Base-by-base conservation (phyloP, 192 early-diverging fungal genomes). In the Coemansia sp. region DNA sequence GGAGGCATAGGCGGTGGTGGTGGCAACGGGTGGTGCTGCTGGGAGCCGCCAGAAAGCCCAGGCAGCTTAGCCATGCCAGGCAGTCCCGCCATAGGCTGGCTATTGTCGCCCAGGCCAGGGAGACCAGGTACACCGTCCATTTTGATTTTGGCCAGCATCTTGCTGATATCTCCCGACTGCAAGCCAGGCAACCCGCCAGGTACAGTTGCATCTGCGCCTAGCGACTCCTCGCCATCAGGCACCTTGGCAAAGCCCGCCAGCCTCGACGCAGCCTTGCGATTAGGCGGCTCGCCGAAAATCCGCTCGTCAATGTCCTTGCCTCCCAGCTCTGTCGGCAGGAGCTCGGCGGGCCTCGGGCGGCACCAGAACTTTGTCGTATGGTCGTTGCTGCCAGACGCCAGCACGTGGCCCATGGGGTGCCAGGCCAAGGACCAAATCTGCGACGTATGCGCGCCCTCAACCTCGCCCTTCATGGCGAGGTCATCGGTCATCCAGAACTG, bases 361-460 rank as follows among this genome's bases (percentile, higher is more conserved):
- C 93, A 91, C 96, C 96, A 99, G 70, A 98, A 97, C 24, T 93
- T 88, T 11, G 96, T 98, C 0, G 95, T 92, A 62, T 96, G 93
- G 72, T 99, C 98, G 65, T 98, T 99, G 18, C 93, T 95, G 29
- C 95, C 95, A 0, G 94, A 91, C 0, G 93, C 94, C 22, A 99
- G 81, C 7, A 98, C 87, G 72, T 99, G 98, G 7, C 98, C 98
- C 58, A 93, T 78, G 9, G 98, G 98, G 78, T 99, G 96, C 93
- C 94, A 99, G 65, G 96, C 96, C 15, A 99, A 69, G 10, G 95
- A 90, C 93, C 97, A 99, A 32, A 98, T 88, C 47, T 93, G 89
- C 22, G 89, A 91, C 20, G 91, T 92, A 68, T 98, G 95, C 0
- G 95, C 95, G 13, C 84, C 87, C 45, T 93, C 92, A 64, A 95